phyloP scores from a whole-genome alignment of 352 stramenopile species.

The Phytopythium delawarense region DNA sequence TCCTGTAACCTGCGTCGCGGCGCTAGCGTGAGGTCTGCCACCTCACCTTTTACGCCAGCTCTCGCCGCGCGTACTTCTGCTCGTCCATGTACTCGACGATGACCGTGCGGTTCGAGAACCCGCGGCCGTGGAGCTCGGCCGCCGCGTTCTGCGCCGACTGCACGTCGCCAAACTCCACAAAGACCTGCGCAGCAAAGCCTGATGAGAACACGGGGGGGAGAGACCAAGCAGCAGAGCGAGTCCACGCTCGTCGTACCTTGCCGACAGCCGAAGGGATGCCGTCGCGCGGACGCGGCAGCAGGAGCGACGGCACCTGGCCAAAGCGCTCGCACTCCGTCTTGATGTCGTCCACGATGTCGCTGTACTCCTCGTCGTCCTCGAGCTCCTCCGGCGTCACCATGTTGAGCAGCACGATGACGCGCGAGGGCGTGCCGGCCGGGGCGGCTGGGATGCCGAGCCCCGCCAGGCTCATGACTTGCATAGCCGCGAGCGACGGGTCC shows the following conservation, averaged over 20 bases:
- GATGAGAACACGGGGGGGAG: conserved; percentile 1
- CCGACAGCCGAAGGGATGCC: conserved; percentile 49
- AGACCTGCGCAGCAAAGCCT: conserved; percentile 62
- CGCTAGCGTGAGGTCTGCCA: background rate
- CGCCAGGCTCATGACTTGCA: conserved; percentile 71
- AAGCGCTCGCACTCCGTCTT: conserved; percentile 93
- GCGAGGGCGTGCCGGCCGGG: conserved; percentile 58
- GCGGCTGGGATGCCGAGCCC: conserved; percentile 41
- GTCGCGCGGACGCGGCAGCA: conserved; percentile 73
- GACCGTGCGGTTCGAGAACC: conserved; percentile 93
- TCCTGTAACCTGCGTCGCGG: background rate
- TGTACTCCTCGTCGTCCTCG: conserved; percentile 92
- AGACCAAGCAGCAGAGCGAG: background rate
- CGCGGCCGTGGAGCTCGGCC: conserved; percentile 87
- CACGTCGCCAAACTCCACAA: conserved; percentile 91
- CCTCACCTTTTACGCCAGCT: conserved; percentile 47
- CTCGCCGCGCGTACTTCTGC: conserved; percentile 76
- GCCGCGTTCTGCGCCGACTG: conserved; percentile 76
- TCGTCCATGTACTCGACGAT: conserved; percentile 87
- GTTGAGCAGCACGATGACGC: conserved; percentile 95
- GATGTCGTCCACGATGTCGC: conserved; percentile 95
- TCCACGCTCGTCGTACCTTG: conserved; percentile 32
- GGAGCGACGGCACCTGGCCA: conserved; percentile 70
- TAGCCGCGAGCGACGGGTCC: conserved; percentile 54
- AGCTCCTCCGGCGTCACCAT: conserved; percentile 98